phyloP scores from a whole-genome alignment of 75 land plant genomes.

The Selaginella tamariscina region DNA sequence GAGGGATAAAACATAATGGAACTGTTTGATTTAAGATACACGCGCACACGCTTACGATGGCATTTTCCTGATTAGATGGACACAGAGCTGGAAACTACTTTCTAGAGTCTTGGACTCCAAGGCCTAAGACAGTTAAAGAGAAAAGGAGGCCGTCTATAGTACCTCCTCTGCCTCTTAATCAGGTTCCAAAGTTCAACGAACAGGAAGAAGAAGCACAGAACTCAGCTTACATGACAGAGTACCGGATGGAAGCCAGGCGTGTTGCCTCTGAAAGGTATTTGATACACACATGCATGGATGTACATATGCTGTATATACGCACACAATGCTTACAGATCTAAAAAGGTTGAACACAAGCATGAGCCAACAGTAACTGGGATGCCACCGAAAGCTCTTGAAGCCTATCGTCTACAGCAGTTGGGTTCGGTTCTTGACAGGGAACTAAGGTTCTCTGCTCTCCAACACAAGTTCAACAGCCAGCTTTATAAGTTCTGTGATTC shows the following conservation, averaged over 20 bases:
- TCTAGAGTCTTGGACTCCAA: background rate
- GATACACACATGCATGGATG: background rate
- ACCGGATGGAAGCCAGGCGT: slow-evolving; percentile 17
- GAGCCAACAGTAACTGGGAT: background rate
- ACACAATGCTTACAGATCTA: background rate
- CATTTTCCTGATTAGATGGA: too few species aligned
- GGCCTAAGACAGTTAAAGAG: background rate
- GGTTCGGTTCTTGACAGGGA: slow-evolving; percentile 12
- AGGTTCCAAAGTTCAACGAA: slow-evolving; percentile 14
- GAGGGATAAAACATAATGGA: too few species aligned
- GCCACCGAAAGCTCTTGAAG: slow-evolving; percentile 15
- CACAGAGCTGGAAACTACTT: slow-evolving; percentile 11
- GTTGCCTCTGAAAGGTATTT: slow-evolving; percentile 12
- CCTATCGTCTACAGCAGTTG: slow-evolving; percentile 12
- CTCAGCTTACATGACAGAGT: slow-evolving; percentile 9
- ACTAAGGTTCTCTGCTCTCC: slow-evolving; percentile 14
- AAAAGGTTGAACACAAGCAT: background rate
- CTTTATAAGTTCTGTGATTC: background rate
- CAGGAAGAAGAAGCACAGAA: slow-evolving; percentile 12
- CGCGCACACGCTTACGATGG: too few species aligned
- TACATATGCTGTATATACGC: background rate
- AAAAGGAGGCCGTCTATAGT: background rate
- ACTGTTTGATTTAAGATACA: too few species aligned
- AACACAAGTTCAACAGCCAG: slow-evolving; percentile 9
- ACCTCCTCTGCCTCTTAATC: background rate